These are phyloP conservation scores for Mortierella alpina DNA, from an alignment of 192 early-diverging fungal genomes.

Conservation along the genomic window DNA sequence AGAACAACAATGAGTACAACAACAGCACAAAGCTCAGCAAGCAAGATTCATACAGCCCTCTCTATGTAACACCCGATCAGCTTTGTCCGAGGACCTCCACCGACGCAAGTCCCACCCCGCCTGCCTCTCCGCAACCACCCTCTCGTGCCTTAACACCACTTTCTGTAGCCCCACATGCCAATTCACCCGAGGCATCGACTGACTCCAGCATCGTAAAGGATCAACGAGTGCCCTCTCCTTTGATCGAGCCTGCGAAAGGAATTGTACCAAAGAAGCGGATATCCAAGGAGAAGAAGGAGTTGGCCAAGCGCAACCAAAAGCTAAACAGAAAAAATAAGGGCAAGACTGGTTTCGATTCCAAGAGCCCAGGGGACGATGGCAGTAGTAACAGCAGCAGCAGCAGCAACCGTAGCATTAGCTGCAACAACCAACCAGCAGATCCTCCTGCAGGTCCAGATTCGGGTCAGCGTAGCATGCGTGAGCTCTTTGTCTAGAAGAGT, in stretches of 20 bases:
- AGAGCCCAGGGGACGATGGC: too few species aligned
- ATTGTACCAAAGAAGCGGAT: constrained; percentile 32
- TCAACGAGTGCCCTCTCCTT: neutral
- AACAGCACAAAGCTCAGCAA: neutral
- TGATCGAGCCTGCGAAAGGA: constrained; percentile 5
- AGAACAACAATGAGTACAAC: neutral
- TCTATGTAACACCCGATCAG: neutral
- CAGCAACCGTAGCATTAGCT: neutral
- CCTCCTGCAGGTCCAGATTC: too few species aligned
- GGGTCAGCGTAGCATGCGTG: constrained; percentile 15
- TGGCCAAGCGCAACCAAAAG: constrained; percentile 43
- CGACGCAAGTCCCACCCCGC: neutral
- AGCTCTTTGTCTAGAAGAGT: constrained; percentile 5
- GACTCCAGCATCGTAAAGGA: neutral
- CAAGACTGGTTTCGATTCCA: neutral
- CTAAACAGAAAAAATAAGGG: constrained; percentile 44
- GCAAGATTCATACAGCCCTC: neutral
- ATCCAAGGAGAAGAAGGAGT: constrained; percentile 44
- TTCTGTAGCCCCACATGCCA: neutral
- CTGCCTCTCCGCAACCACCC: neutral
- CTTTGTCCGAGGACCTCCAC: neutral
- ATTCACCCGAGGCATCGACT: neutral
- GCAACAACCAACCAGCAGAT: neutral
- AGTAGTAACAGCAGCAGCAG: neutral
- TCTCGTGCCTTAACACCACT: neutral